Evolutionary conservation across 2,329 filamentous ascomycete species (phyloP).

Genomic region (Colletotrichum somersetense): DNA sequence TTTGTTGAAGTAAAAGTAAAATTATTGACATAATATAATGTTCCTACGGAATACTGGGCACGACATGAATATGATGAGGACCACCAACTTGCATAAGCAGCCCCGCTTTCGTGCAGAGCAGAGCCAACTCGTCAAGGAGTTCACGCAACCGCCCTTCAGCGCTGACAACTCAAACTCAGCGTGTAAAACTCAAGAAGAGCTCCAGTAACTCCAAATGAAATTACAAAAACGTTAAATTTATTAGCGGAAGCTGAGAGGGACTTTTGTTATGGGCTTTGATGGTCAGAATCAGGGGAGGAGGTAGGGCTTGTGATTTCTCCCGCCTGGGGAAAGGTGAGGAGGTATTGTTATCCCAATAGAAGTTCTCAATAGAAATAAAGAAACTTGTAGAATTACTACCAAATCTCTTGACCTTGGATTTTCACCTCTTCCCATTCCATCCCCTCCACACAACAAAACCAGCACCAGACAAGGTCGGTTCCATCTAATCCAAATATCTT

Average conservation of each 20-base stretch:
- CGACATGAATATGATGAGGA: too few relatives aligned
- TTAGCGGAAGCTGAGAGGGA: too few relatives aligned
- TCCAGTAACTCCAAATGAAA: background rate
- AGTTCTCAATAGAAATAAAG: too few relatives aligned
- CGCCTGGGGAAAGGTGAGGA: too few relatives aligned
- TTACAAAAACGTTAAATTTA: accelerated
- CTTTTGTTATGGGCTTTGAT: background rate
- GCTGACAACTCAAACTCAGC: background rate
- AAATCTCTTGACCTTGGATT: background rate
- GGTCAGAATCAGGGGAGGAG: background rate
- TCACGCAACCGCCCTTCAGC: background rate
- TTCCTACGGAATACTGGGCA: too few relatives aligned
- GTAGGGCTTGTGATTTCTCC: background rate
- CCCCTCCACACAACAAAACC: background rate
- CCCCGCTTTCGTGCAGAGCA: background rate
- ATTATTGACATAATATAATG: too few relatives aligned
- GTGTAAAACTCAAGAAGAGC: background rate
- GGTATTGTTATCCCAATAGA: too few relatives aligned
- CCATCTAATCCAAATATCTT: too few relatives aligned
- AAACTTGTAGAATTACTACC: background rate
- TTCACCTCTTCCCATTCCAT: background rate
- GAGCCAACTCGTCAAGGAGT: background rate
- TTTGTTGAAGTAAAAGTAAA: too few relatives aligned
- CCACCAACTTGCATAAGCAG: too few relatives aligned
- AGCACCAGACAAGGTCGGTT: background rate